Percentiles rank a stretch among this genome's conserved stretches.
phyloP scores from a whole-genome alignment of 2,329 filamentous ascomycete genomes.

The Escovopsis sp. region DNA sequence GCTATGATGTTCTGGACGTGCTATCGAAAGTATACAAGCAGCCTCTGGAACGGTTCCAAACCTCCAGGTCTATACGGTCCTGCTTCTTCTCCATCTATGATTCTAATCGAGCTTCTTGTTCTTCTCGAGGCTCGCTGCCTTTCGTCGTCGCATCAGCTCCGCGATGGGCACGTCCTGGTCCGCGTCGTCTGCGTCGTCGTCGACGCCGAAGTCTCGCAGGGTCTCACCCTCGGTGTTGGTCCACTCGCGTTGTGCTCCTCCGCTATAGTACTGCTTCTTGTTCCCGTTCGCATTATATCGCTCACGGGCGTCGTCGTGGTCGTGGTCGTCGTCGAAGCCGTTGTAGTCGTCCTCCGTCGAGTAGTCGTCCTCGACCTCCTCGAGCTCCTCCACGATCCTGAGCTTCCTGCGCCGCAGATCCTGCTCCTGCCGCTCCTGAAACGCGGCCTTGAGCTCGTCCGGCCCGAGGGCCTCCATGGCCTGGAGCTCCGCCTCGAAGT shows the following conservation, averaged over 20 bases:
- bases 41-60: no score
- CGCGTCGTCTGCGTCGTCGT: slow-evolving; percentile 48
- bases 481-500: slow-evolving; percentile 18
- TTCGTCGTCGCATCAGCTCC: slow-evolving; percentile 46
- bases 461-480: slow-evolving; percentile 17
- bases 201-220: slow-evolving; percentile 63
- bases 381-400: slow-evolving; percentile 33
- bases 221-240: slow-evolving; percentile 61
- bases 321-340: slow-evolving; percentile 41
- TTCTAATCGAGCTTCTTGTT: slow-evolving; percentile 4
- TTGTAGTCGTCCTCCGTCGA: slow-evolving; percentile 30
- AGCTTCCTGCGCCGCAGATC: slow-evolving; percentile 26
- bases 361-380: slow-evolving; percentile 42
- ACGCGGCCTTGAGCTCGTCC: slow-evolving; percentile 33
- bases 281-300: slow-evolving; percentile 22
- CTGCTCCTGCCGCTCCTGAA: slow-evolving; percentile 31
- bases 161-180: slow-evolving; percentile 53
- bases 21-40: no score
- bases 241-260: slow-evolving; percentile 35
- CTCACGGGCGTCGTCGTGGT: slow-evolving; percentile 16
- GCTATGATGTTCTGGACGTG: no score
- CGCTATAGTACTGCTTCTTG: slow-evolving; percentile 22
- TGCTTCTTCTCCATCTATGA: slow-evolving; percentile 7
- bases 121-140: slow-evolving; percentile 10
- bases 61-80: no score